These are phyloP conservation scores for Sporobolus alterniflorus DNA, from an alignment of 202 grass and related monocot species.

Conservation along the genomic window DNA sequence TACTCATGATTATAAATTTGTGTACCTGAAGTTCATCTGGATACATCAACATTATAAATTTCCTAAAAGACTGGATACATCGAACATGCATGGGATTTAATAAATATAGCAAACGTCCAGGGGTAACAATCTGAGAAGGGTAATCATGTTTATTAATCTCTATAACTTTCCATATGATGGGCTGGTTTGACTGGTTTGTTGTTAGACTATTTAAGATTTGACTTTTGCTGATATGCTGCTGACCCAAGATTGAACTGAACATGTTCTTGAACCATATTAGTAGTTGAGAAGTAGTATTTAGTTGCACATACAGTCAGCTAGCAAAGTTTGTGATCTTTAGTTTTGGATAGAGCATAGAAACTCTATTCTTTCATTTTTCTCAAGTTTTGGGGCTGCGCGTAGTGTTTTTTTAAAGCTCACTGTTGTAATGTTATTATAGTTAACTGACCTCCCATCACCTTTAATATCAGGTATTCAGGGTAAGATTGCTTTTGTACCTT, in stretches of 20 bases:
- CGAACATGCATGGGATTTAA: slow-evolving; percentile 76
- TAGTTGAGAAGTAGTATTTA: not conserved
- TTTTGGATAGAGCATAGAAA: not conserved
- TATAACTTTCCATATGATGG: not conserved
- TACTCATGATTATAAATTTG: not conserved
- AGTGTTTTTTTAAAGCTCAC: not conserved
- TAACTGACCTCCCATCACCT: slow-evolving; percentile 5
- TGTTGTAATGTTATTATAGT: not conserved
- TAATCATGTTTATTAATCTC: slow-evolving; percentile 43
- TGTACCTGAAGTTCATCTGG: too few species aligned
- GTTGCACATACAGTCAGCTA: not conserved
- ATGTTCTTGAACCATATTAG: not conserved
- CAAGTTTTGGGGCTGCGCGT: not conserved
- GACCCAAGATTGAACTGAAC: not conserved
- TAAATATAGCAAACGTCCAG: slow-evolving; percentile 71
- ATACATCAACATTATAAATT: too few species aligned
- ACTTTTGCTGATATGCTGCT: not conserved
- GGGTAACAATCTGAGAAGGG: slow-evolving; percentile 50
- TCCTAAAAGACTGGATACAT: too few species aligned
- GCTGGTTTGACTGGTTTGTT: not conserved
- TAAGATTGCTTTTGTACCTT: too few species aligned
- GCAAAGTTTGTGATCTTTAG: not conserved
- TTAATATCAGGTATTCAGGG: slow-evolving; percentile 47
- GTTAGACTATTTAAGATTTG: not conserved
- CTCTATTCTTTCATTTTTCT: not conserved